A percentile compares a stretch with the other conserved stretches of the same genome.
Conservation (phyloP, 1,284 basidiomycete genomes). For the Flammula alnicola region DNA sequence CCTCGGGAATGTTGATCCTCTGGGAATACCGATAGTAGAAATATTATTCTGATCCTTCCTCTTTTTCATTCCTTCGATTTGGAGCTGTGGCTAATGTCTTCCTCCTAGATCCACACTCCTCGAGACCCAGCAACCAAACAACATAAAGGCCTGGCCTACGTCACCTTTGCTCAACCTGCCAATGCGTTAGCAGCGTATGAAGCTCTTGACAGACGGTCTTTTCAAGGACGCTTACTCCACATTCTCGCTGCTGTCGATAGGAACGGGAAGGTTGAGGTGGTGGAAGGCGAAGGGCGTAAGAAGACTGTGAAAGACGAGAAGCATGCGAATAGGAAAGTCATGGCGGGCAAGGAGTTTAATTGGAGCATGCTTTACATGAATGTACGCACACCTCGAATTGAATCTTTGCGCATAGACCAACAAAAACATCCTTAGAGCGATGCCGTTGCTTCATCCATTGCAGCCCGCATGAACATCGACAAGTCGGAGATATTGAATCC, state of each 20-base stretch:
- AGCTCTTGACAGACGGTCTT: constrained; percentile 82
- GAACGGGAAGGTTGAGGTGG: constrained; percentile 50
- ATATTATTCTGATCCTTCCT: constrained; percentile 37
- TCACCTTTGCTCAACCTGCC: constrained; percentile 71
- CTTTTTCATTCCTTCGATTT: background rate
- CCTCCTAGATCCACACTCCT: constrained; percentile 81
- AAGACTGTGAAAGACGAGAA: constrained; percentile 72
- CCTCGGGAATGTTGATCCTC: constrained; percentile 46
- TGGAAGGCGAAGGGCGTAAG: constrained; percentile 51
- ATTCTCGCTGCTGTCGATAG: constrained; percentile 84
- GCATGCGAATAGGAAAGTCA: constrained; percentile 72
- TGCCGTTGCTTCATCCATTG: constrained; percentile 84
- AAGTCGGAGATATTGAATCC: constrained; percentile 90
- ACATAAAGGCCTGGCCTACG: constrained; percentile 86
- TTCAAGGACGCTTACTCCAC: constrained; percentile 92
- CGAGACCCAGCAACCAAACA: constrained; percentile 69
- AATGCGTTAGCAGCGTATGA: constrained; percentile 81
- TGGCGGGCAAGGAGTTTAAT: constrained; percentile 86
- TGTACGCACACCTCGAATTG: constrained; percentile 56
- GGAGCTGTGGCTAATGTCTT: constrained; percentile 7
- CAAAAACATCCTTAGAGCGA: constrained; percentile 65
- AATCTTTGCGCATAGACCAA: background rate
- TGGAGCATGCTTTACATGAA: constrained; percentile 99
- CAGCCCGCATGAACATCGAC: constrained; percentile 79
- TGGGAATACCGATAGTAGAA: constrained; percentile 48